Percentiles rank a stretch among this genome's conserved stretches.
Evolutionary conservation across 768 basidiomycete genomes (phyloP).

Genomic region (Lentinula aciculospora): DNA sequence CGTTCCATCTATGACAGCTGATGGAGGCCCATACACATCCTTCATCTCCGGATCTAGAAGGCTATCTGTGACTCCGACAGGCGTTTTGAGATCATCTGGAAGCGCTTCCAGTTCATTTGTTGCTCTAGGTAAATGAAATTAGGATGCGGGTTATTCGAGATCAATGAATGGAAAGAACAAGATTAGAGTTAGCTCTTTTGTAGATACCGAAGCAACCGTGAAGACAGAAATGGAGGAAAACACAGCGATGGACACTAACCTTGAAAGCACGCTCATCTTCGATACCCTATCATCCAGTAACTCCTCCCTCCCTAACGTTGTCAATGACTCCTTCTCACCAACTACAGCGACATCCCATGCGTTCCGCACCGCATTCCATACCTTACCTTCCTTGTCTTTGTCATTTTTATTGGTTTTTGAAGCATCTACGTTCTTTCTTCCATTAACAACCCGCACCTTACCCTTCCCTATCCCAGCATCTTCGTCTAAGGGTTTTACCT

Average conservation of each 20-base stretch:
- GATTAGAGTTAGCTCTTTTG: not conserved
- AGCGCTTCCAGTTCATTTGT: slow-evolving; percentile 52
- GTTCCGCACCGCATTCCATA: slow-evolving; percentile 20
- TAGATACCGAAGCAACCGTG: slow-evolving; percentile 7
- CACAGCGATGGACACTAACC: slow-evolving; percentile 36
- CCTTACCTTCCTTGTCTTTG: slow-evolving; percentile 32
- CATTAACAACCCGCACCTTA: slow-evolving; percentile 3
- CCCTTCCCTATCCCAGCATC: slow-evolving; percentile 6
- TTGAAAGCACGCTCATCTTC: slow-evolving; percentile 61
- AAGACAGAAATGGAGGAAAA: not conserved
- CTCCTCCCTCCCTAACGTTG: slow-evolving; percentile 68
- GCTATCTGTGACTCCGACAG: slow-evolving; percentile 56
- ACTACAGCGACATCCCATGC: slow-evolving; percentile 44
- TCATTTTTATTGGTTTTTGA: slow-evolving; percentile 21
- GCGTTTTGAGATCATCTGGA: slow-evolving; percentile 53
- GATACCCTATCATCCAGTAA: slow-evolving; percentile 64
- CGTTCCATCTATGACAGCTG: slow-evolving; percentile 11
- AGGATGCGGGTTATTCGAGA: slow-evolving; percentile 3
- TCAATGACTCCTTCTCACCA: slow-evolving; percentile 74
- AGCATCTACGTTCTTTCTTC: slow-evolving; percentile 14
- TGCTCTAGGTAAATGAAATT: slow-evolving; percentile 30
- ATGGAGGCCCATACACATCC: not conserved
- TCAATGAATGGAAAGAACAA: slow-evolving; percentile 6
- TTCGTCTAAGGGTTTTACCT: slow-evolving; percentile 35
- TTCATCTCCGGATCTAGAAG: slow-evolving; percentile 39